Percentiles rank a stretch among this genome's conserved stretches.
Conservation (phyloP, 2,329 filamentous ascomycete genomes). For the Nakataea oryzae region DNA sequence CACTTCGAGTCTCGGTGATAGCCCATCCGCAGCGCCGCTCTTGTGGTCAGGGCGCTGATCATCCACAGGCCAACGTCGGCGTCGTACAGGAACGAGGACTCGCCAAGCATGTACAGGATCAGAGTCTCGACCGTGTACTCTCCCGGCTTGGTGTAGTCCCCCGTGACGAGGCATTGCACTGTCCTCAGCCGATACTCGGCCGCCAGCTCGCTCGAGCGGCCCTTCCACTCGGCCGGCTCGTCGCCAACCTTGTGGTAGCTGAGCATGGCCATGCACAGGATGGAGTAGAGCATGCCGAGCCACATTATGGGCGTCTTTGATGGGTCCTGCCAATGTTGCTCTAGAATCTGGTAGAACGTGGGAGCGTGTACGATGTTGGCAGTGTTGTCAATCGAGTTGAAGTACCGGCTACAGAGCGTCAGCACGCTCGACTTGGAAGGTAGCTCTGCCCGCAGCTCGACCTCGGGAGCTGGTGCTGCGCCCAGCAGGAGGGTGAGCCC, state of each 20-base stretch:
- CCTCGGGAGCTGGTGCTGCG: slow-evolving; percentile 57
- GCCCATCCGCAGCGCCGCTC: slow-evolving; percentile 57
- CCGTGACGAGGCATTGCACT: slow-evolving; percentile 66
- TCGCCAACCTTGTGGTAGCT: slow-evolving; percentile 73
- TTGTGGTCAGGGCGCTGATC: slow-evolving; percentile 42
- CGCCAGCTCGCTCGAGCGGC: slow-evolving; percentile 49
- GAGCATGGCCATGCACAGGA: slow-evolving; percentile 67
- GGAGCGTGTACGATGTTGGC: slow-evolving; percentile 71
- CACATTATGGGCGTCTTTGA: slow-evolving; percentile 65
- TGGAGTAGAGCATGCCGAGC: slow-evolving; percentile 66
- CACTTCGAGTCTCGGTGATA: slow-evolving; percentile 70
- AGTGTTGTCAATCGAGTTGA: slow-evolving; percentile 68
- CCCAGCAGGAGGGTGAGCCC: slow-evolving; percentile 75
- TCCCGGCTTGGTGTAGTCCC: slow-evolving; percentile 66
- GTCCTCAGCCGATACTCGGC: slow-evolving; percentile 59
- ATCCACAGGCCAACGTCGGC: slow-evolving; percentile 59
- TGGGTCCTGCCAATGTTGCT: slow-evolving; percentile 59
- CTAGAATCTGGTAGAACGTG: slow-evolving; percentile 68
- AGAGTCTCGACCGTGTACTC: slow-evolving; percentile 72
- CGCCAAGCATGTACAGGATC: slow-evolving; percentile 64
- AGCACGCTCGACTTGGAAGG: slow-evolving; percentile 77
- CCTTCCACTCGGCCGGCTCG: slow-evolving; percentile 68
- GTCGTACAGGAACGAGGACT: slow-evolving; percentile 64
- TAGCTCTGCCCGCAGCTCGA: slow-evolving; percentile 69
- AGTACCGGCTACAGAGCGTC: slow-evolving; percentile 77